phyloP scores from a whole-genome alignment of 225 moss, liverwort and hornwort genomes.

The Pseudoscleropodium purum region DNA sequence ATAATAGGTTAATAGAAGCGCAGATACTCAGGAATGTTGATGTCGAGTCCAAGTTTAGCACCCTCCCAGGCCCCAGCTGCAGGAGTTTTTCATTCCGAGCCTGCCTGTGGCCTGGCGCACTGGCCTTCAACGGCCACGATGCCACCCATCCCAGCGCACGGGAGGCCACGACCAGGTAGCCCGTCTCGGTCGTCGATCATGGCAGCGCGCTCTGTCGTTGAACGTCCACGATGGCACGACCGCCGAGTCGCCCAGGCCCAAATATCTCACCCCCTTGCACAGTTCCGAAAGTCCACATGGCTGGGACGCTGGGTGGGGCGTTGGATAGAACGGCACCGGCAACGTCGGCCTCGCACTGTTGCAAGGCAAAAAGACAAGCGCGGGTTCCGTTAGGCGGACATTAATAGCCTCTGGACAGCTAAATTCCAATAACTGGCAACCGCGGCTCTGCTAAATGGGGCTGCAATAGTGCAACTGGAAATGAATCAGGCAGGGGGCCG shows the following conservation, averaged over 20 bases:
- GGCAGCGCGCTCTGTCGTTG: not conserved
- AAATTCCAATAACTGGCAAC: constrained; percentile 10
- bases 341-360: not conserved
- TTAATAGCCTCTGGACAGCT: not conserved
- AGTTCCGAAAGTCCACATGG: not conserved
- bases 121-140: not conserved
- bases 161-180: not conserved
- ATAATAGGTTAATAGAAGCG: not conserved
- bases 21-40: not conserved
- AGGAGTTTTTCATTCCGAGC: not conserved
- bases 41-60: not conserved
- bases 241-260: not conserved
- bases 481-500: not conserved
- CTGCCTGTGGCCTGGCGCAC: not conserved
- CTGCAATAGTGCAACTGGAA: not conserved
- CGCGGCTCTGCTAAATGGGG: not conserved
- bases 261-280: not conserved
- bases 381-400: not conserved
- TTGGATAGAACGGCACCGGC: not conserved
- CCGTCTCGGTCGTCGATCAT: not conserved
- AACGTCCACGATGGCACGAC: not conserved
- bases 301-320: not conserved
- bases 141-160: not conserved
- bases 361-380: not conserved
- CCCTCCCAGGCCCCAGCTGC: not conserved